Evolutionary conservation across 805 yeast species (phyloP).

Genomic region (Debaryomyces tyrocola): DNA sequence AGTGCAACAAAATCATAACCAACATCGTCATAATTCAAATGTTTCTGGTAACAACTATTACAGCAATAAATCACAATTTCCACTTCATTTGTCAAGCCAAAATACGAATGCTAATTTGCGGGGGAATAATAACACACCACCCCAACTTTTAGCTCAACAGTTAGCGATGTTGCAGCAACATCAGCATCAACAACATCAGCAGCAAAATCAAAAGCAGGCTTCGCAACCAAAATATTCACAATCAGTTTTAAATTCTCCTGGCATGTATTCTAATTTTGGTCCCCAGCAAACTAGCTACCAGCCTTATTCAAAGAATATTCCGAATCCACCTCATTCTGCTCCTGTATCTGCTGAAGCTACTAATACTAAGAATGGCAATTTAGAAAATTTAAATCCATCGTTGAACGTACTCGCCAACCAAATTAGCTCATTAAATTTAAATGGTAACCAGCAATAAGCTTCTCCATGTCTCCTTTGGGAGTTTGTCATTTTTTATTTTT

Average conservation of each 20-base stretch:
- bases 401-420: conserved; percentile 26
- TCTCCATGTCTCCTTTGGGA: background rate
- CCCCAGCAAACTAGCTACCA: conserved; percentile 10
- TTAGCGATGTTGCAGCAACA: conserved; percentile 17
- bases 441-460: conserved; percentile 5
- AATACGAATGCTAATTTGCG: conserved; percentile 2
- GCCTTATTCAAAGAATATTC: conserved; percentile 9
- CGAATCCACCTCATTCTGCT: conserved; percentile 14
- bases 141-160: conserved; percentile 20
- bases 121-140: conserved; percentile 19
- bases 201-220: conserved; percentile 11
- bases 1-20: background rate
- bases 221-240: conserved; percentile 15
- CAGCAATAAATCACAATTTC: conserved; percentile 7
- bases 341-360: conserved; percentile 12
- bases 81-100: conserved; percentile 8
- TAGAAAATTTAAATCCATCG: conserved; percentile 8
- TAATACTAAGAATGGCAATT: conserved; percentile 7
- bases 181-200: conserved; percentile 12
- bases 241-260: conserved; percentile 22
- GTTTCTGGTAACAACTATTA: background rate
- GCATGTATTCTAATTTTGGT: conserved; percentile 17
- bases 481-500: background rate
- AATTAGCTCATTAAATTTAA: conserved; percentile 35
- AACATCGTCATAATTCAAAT: conserved; percentile 2